These are phyloP conservation scores for Punctularia strigosozonata DNA, from an alignment of 768 basidiomycete species.

Conservation along the genomic window DNA sequence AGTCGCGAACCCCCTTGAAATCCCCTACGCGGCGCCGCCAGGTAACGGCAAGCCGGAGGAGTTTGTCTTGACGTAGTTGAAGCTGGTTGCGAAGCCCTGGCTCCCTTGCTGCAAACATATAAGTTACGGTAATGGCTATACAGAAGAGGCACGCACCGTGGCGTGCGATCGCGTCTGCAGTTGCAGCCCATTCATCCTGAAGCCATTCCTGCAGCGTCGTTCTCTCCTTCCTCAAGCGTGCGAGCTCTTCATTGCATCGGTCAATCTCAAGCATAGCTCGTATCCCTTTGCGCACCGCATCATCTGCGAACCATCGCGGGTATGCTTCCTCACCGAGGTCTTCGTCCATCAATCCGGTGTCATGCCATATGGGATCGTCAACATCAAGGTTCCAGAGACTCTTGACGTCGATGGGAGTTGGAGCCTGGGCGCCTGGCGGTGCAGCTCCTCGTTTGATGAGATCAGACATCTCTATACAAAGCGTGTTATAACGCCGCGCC, in stretches of 20 bases:
- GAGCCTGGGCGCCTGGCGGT: conserved; percentile 13
- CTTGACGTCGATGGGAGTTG: conserved; percentile 11
- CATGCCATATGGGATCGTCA: conserved; percentile 25
- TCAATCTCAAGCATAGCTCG: conserved; percentile 11
- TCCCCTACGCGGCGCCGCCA: too few species aligned
- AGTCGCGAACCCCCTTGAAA: too few species aligned
- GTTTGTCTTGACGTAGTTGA: too few species aligned
- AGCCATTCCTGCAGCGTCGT: conserved; percentile 16
- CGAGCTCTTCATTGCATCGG: conserved; percentile 17
- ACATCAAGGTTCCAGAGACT: conserved; percentile 22
- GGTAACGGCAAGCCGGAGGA: too few species aligned
- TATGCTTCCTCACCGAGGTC: neutral
- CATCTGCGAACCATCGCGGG: conserved; percentile 12
- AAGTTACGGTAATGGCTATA: too few species aligned
- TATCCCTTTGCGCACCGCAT: conserved; percentile 9
- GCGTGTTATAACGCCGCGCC: conserved; percentile 16
- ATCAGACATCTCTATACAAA: conserved; percentile 12
- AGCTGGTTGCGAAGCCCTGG: too few species aligned
- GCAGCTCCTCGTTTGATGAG: conserved; percentile 13
- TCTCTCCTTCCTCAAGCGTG: conserved; percentile 9
- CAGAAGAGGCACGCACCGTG: too few species aligned
- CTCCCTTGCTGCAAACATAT: too few species aligned
- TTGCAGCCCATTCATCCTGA: conserved; percentile 19
- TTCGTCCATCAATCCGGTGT: conserved; percentile 18
- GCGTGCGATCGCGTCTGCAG: too few species aligned